These are phyloP conservation scores for Flueggea neowawraea DNA, from an alignment of 441 rosid genomes.

Conservation along the genomic window DNA sequence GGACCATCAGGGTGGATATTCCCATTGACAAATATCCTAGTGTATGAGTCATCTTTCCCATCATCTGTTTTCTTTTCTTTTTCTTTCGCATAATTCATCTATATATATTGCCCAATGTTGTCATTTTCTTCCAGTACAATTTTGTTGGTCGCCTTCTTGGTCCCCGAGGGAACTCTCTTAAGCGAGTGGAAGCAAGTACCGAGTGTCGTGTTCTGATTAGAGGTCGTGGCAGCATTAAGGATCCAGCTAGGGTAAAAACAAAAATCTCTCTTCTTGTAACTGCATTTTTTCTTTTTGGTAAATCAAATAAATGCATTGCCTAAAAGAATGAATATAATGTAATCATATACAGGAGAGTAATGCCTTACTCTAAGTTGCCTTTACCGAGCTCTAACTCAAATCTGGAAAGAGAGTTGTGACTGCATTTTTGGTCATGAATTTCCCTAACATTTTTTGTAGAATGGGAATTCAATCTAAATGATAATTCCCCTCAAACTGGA, in stretches of 20 bases:
- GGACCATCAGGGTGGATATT: conserved; percentile 92
- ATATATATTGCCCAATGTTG: conserved; percentile 15
- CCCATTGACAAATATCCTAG: conserved; percentile 81
- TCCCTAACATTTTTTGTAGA: background rate
- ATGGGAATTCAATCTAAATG: too few species aligned
- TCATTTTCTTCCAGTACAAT: conserved; percentile 62
- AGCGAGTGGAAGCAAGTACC: conserved; percentile 93
- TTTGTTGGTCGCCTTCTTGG: conserved; percentile 99
- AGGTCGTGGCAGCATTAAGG: conserved; percentile 97
- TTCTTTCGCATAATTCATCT: background rate
- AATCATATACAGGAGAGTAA: too few species aligned
- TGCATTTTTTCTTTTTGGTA: too few species aligned
- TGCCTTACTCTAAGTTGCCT: too few species aligned
- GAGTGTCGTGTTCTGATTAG: conserved; percentile 95
- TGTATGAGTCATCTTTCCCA: conserved; percentile 39
- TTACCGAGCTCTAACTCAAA: too few species aligned
- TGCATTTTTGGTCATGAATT: background rate
- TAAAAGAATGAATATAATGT: too few species aligned
- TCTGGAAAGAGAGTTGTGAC: too few species aligned
- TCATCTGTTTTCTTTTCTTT: background rate
- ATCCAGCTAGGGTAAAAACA: conserved; percentile 67
- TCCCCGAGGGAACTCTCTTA: conserved; percentile 97
- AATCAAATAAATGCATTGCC: too few species aligned
- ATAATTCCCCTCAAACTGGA: too few species aligned
- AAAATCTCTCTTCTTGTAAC: background rate